Conservation (phyloP, 495 filamentous ascomycete species). For the Podospora sp. region DNA sequence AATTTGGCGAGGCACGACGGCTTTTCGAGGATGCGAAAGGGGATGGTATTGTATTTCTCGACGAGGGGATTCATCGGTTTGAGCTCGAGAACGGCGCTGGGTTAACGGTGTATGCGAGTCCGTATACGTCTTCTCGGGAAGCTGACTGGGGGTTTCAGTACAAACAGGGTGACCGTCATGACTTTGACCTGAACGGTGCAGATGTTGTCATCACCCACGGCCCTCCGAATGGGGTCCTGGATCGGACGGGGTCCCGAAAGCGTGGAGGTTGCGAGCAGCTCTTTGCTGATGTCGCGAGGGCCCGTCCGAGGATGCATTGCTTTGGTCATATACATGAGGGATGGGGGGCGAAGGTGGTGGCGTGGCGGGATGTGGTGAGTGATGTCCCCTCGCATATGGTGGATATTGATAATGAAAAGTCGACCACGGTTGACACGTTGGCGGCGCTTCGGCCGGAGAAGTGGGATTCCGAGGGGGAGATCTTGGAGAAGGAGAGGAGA, state of each 20-base stretch:
- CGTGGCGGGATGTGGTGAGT: slow-evolving; percentile 47
- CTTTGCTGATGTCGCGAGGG: slow-evolving; percentile 43
- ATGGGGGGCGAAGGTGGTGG: slow-evolving; percentile 64
- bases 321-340: slow-evolving; percentile 78
- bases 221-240: slow-evolving; percentile 62
- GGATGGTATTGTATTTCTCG: background rate
- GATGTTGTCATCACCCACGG: slow-evolving; percentile 76
- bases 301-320: slow-evolving; percentile 62
- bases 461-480: slow-evolving; percentile 19
- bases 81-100: background rate
- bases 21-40: background rate
- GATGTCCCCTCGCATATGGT: slow-evolving; percentile 41
- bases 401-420: slow-evolving; percentile 45
- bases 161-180: background rate
- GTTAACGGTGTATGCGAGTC: background rate
- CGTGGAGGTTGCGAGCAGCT: too few relatives aligned
- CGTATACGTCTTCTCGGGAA: background rate
- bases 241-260: slow-evolving; percentile 60
- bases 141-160: slow-evolving; percentile 2
- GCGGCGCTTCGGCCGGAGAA: slow-evolving; percentile 34
- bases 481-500: too few relatives aligned
- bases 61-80: background rate
- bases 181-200: too few relatives aligned
- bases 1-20: too few relatives aligned
- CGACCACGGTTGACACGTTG: slow-evolving; percentile 43